These are phyloP conservation scores for Simmondsia chinensis DNA, from an alignment of 148 eudicot species.

Conservation along the genomic window DNA sequence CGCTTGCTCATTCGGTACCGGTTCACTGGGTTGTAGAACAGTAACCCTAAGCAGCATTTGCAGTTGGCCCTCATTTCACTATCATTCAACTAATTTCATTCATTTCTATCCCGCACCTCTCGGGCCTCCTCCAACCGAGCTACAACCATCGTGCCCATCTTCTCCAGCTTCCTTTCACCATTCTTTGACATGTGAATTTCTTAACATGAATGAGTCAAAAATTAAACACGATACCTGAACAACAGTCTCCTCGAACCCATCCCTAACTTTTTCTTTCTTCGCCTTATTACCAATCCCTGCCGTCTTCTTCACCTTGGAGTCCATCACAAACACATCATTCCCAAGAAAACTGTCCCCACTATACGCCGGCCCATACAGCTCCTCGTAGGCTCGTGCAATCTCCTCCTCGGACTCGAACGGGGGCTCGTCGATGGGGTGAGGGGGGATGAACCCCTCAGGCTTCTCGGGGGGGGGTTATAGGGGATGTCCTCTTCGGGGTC, in stretches of 20 bases:
- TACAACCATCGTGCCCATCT: too few species aligned
- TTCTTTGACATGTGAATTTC: too few species aligned
- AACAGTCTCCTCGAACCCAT: constrained; percentile 81
- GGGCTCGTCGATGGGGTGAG: constrained; percentile 61
- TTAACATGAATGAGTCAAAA: too few species aligned
- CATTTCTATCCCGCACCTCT: too few species aligned
- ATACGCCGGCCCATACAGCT: constrained; percentile 74
- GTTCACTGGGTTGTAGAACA: too few species aligned
- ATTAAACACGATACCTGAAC: constrained; percentile 44
- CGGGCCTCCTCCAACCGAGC: too few species aligned
- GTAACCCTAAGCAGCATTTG: too few species aligned
- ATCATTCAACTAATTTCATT: too few species aligned
- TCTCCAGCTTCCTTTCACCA: too few species aligned
- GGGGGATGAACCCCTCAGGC: constrained; percentile 54
- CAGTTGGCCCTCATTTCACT: too few species aligned
- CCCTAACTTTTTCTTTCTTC: constrained; percentile 65
- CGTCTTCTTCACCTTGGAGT: constrained; percentile 51
- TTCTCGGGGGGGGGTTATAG: constrained; percentile 48
- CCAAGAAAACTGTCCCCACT: constrained; percentile 63
- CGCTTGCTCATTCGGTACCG: too few species aligned
- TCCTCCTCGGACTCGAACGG: constrained; percentile 63
- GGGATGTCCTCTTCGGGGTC: constrained; percentile 39
- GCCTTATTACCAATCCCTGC: constrained; percentile 38
- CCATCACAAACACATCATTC: constrained; percentile 63
- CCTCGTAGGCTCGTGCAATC: constrained; percentile 62